Evolutionary conservation across 495 filamentous ascomycete genomes (phyloP).

Genomic region (Lepraria neglecta): DNA sequence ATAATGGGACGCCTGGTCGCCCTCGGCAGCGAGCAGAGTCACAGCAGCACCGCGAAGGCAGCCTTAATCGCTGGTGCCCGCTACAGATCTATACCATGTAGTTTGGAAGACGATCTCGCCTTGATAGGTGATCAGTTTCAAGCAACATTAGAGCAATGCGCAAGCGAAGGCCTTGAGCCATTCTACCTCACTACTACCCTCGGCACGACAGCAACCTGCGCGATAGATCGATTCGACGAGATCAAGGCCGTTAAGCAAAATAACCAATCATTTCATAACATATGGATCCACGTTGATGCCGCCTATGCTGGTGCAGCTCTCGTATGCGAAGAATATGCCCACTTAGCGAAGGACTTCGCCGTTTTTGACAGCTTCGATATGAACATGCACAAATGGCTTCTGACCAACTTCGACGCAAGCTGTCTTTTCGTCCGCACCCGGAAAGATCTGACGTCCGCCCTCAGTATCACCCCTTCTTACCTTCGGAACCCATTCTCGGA

Average conservation of each 20-base stretch:
- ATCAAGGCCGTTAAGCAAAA: slow-evolving; percentile 60
- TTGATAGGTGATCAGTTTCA: slow-evolving; percentile 62
- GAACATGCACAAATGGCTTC: slow-evolving; percentile 98
- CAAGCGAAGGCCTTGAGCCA: slow-evolving; percentile 60
- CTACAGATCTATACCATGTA: slow-evolving; percentile 59
- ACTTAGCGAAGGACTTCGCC: slow-evolving; percentile 55
- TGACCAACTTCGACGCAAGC: slow-evolving; percentile 91
- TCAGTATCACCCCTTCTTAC: slow-evolving; percentile 79
- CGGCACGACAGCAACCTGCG: slow-evolving; percentile 84
- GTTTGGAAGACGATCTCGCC: slow-evolving; percentile 56
- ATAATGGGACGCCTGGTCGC: slow-evolving; percentile 70
- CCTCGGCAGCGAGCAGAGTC: slow-evolving; percentile 70
- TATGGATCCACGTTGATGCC: slow-evolving; percentile 96
- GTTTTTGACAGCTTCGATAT: slow-evolving; percentile 82
- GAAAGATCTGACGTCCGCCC: slow-evolving; percentile 64
- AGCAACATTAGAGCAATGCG: slow-evolving; percentile 53
- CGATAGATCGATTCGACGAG: slow-evolving; percentile 70
- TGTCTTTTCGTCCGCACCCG: slow-evolving; percentile 73
- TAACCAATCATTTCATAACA: slow-evolving; percentile 39
- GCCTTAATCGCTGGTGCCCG: slow-evolving; percentile 79
- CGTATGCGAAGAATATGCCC: slow-evolving; percentile 71
- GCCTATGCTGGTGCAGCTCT: slow-evolving; percentile 88
- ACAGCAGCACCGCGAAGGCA: slow-evolving; percentile 80
- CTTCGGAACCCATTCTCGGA: slow-evolving; percentile 74
- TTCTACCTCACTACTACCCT: slow-evolving; percentile 83